A percentile compares a stretch with the other conserved stretches of the same genome.
Conservation (phyloP, 2,329 filamentous ascomycete genomes). For the Calonectria pseudoturangicola region DNA sequence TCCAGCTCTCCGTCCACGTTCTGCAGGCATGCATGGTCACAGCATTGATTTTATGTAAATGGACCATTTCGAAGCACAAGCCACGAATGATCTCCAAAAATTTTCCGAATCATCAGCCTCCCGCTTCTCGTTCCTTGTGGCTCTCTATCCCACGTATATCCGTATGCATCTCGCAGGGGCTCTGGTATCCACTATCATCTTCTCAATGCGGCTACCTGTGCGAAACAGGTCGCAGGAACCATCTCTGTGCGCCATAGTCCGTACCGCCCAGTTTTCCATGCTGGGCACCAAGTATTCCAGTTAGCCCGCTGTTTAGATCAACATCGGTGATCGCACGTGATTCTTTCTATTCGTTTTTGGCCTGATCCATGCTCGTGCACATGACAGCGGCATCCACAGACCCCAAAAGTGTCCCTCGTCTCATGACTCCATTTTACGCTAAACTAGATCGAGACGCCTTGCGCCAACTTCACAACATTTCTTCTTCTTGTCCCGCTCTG, state of each 20-base stretch:
- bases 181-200: slow-evolving; percentile 19
- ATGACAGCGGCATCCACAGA: slow-evolving; percentile 19
- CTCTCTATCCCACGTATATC: neutral
- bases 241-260: neutral
- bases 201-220: slow-evolving; percentile 36
- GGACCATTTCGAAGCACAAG: slow-evolving; percentile 17
- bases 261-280: neutral
- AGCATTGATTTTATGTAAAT: neutral
- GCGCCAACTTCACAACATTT: slow-evolving; percentile 31
- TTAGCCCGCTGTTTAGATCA: neutral
- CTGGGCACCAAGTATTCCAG: neutral
- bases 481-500: slow-evolving; percentile 16
- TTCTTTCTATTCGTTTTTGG: neutral
- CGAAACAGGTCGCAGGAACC: slow-evolving; percentile 34
- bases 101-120: slow-evolving; percentile 22
- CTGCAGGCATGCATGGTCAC: neutral
- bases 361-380: neutral
- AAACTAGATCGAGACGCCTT: slow-evolving; percentile 29
- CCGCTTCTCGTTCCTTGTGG: slow-evolving; percentile 15
- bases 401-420: neutral
- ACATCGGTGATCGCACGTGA: slow-evolving; percentile 6
- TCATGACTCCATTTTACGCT: slow-evolving; percentile 38
- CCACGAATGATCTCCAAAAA: slow-evolving; percentile 22
- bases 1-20: too few relatives aligned
- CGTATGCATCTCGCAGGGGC: slow-evolving; percentile 11